Conservation (phyloP, 2,329 filamentous ascomycete genomes). For the Aspergillus novofumigatus region DNA sequence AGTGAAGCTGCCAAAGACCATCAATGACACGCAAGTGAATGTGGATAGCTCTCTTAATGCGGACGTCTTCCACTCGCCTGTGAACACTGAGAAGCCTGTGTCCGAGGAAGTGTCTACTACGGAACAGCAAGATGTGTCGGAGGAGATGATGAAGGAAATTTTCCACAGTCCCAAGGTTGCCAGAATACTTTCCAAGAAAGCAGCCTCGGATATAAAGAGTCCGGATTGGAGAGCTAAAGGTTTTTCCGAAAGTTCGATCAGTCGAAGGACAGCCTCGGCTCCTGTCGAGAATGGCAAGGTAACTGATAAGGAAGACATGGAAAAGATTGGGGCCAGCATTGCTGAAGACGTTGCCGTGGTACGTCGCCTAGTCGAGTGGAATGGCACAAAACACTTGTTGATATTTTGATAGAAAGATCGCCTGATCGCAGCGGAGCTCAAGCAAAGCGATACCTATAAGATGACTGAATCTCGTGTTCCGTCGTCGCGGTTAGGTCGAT, state of each 20-base stretch:
- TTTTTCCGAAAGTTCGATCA: background rate
- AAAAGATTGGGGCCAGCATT: constrained; percentile 21
- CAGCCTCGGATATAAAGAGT: constrained; percentile 9
- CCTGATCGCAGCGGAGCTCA: constrained; percentile 16
- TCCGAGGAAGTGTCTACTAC: constrained; percentile 14
- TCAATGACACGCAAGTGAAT: constrained; percentile 44
- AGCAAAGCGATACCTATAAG: constrained; percentile 52
- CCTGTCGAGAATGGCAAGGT: constrained; percentile 1
- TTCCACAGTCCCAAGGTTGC: constrained; percentile 60
- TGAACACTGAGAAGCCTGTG: constrained; percentile 12
- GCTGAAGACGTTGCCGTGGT: constrained; percentile 11
- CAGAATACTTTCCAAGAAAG: constrained; percentile 50
- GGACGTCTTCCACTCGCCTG: constrained; percentile 50
- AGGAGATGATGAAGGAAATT: constrained; percentile 57
- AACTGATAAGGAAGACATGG: constrained; percentile 37
- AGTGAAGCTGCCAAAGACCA: constrained; percentile 52
- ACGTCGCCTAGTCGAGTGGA: background rate
- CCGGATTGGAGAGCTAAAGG: background rate
- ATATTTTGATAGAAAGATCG: constrained; percentile 10
- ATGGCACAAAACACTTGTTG: constrained; percentile 1
- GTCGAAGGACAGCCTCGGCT: background rate
- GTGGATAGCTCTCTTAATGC: constrained; percentile 48
- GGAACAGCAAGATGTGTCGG: constrained; percentile 47
- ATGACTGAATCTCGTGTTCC: constrained; percentile 88
- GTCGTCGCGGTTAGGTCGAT: constrained; percentile 74